These are phyloP conservation scores for Cercospora sp. DNA, from an alignment of 2,329 filamentous ascomycete species.

Conservation along the genomic window DNA sequence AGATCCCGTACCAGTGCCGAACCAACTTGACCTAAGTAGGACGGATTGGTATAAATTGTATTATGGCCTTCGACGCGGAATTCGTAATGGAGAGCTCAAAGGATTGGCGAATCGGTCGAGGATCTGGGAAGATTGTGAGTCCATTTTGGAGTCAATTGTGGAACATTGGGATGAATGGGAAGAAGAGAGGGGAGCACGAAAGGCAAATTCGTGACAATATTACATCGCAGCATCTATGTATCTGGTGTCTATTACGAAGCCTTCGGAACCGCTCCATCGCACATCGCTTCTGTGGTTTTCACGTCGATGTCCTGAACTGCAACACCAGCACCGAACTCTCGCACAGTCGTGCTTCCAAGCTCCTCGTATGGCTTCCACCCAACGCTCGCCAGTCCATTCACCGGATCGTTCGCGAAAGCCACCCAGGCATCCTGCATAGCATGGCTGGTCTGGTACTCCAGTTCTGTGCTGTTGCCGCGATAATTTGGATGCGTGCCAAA, in stretches of 20 bases:
- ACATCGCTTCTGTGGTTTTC: constrained; percentile 28
- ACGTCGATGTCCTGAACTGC: constrained; percentile 34
- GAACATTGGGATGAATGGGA: neutral
- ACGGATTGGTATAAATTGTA: constrained; percentile 22
- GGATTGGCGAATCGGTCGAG: constrained; percentile 16
- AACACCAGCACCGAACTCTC: constrained; percentile 35
- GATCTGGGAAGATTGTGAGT: constrained; percentile 21
- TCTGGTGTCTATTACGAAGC: neutral
- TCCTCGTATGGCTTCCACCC: constrained; percentile 28
- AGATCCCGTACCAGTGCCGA: constrained; percentile 10
- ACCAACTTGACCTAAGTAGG: neutral
- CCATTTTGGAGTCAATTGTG: constrained; percentile 13
- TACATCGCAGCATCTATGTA: neutral
- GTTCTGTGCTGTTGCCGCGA: constrained; percentile 26
- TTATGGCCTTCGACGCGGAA: neutral
- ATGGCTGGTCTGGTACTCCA: constrained; percentile 37
- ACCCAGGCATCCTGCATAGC: constrained; percentile 40
- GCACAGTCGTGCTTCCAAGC: constrained; percentile 26
- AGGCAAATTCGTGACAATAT: neutral
- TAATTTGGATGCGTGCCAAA: constrained; percentile 44
- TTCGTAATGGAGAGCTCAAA: neutral
- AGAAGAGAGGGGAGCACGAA: neutral
- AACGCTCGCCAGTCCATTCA: constrained; percentile 30
- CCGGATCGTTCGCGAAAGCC: constrained; percentile 41
- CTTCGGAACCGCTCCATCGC: constrained; percentile 23